Evolutionary conservation across 1,284 basidiomycete genomes (phyloP), one percentile per base, ranked within the genome.

Genomic region (Cryptococcus sp.): DNA sequence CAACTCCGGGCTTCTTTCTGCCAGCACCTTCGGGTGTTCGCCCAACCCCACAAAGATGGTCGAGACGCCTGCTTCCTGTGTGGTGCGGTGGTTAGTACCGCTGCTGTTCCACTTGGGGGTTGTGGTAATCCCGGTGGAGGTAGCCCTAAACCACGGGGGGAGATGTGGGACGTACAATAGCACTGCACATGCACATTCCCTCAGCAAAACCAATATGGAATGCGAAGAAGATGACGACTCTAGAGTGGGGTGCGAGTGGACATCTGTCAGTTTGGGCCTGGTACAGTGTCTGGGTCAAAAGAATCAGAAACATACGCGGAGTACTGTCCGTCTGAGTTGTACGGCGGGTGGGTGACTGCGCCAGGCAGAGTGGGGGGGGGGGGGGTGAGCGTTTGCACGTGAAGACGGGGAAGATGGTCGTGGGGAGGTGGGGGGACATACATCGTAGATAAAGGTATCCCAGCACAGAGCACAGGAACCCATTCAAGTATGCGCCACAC

Each of bases 1-100:
- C 55, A 91, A 78, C 35, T 80, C 83, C 2, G 89, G 89, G 21
- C 87, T 85, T 45, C 89, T 82, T 46, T 85, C 80, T 4, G 85
- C 85, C 39, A 92, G 79, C 4, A 72, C 60, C 64, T 87, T 83
- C 1, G 88, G 88, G 69, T 91, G 87, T 75, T 91, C 88, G 51
- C 83, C 88, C 7, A 91, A 79, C 6, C 88, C 88, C 35, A 91
- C 88, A 68, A 91, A 92, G 56, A 91, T 89, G 0, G 88, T 91
- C 2, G 88, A 90, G 2, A 91, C 88, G 50, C 88, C 89, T 53
- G 65, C 66, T 43, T 75, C 73, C 68, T 69, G 33, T 38, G n/a
- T n/a, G n/a, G n/a, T n/a, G n/a, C n/a, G n/a, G n/a, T n/a, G n/a
- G n/a, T n/a, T n/a, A n/a, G n/a, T n/a, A n/a, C n/a, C n/a, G n/a